Evolutionary conservation across 2,329 filamentous ascomycete species (phyloP).

Genomic region (Polychaeton citri): DNA sequence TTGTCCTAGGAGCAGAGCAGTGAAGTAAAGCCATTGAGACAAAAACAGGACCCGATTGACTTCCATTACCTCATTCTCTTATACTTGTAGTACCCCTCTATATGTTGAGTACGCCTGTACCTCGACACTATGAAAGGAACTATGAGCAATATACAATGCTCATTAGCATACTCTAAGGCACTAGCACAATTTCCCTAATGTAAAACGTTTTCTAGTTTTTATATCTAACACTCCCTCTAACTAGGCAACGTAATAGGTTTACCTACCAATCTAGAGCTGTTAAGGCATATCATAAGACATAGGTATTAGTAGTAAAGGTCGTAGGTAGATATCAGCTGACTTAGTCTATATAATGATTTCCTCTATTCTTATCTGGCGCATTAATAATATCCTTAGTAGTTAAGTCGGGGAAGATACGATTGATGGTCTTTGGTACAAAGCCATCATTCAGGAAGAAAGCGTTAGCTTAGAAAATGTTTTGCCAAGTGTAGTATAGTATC

Average conservation of each 20-base stretch:
- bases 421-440: slow-evolving; percentile 32
- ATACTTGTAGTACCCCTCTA: too few species aligned
- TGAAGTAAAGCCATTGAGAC: too few species aligned
- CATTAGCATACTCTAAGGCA: too few species aligned
- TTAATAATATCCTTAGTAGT: slow-evolving; percentile 23
- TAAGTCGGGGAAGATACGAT: slow-evolving; percentile 43
- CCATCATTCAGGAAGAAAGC: slow-evolving; percentile 35
- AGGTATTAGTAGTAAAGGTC: slow-evolving; percentile 29
- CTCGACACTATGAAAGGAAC: too few species aligned
- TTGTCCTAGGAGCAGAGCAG: too few species aligned
- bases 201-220: too few species aligned
- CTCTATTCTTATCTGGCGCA: slow-evolving; percentile 24
- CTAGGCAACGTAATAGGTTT: slow-evolving; percentile 26
- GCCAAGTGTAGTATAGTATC: slow-evolving; percentile 35
- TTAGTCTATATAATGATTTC: slow-evolving; percentile 16
- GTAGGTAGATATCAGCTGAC: slow-evolving; percentile 25
- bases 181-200: too few species aligned
- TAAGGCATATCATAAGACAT: slow-evolving; percentile 28
- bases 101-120: too few species aligned
- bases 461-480: slow-evolving; percentile 38
- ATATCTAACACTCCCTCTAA: slow-evolving; percentile 15
- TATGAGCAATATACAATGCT: too few species aligned
- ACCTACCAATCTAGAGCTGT: slow-evolving; percentile 23
- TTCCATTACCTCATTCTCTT: too few species aligned
- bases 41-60: too few species aligned